A percentile compares a stretch with the other conserved stretches of the same genome.
Conservation (phyloP, 805 yeast species). For the Saturnispora kantuleensis region DNA sequence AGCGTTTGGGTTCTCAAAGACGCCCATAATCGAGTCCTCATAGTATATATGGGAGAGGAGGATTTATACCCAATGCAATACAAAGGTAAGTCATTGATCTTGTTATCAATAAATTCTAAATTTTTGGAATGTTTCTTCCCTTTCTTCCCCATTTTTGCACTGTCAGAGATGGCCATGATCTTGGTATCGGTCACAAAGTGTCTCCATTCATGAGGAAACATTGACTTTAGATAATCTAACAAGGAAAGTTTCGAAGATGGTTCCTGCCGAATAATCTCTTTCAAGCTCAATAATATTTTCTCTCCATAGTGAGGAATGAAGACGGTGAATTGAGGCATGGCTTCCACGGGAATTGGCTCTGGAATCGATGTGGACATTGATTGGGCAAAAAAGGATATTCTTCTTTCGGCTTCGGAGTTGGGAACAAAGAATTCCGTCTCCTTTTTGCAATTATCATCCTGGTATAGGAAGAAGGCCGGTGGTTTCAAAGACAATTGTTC, state of each 20-base stretch:
- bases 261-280: conserved; percentile 38
- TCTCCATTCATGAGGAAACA: conserved; percentile 72
- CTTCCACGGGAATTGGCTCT: conserved; percentile 37
- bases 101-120: conserved; percentile 26
- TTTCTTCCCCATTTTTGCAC: conserved; percentile 28
- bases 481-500: conserved; percentile 26
- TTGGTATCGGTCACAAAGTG: conserved; percentile 72
- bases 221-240: conserved; percentile 67
- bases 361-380: conserved; percentile 39
- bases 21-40: conserved; percentile 82
- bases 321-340: conserved; percentile 43
- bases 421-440: conserved; percentile 33
- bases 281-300: conserved; percentile 34
- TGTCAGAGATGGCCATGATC: conserved; percentile 29
- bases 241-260: conserved; percentile 41
- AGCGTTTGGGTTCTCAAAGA: conserved; percentile 76
- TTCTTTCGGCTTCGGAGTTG: conserved; percentile 41
- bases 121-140: background rate
- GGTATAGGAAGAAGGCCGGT: conserved; percentile 39
- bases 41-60: conserved; percentile 49
- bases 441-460: conserved; percentile 35
- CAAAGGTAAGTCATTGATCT: conserved; percentile 55
- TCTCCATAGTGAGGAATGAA: conserved; percentile 45
- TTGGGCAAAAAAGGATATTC: conserved; percentile 46
- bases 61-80: conserved; percentile 65